Conservation (phyloP, 164 flowering plant genomes). For the Chimonanthus salicifolius region DNA sequence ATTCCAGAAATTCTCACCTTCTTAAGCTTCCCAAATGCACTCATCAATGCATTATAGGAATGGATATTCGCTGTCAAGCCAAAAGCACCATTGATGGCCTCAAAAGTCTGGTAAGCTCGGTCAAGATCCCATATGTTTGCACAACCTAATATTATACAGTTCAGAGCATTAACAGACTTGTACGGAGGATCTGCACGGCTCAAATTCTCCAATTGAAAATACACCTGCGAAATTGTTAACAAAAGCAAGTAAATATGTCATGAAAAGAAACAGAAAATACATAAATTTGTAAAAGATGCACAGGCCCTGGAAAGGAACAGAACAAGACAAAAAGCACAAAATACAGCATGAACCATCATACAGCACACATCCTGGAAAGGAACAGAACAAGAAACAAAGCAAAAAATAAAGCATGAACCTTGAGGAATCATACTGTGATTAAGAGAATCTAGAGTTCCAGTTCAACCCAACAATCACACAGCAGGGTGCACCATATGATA, state of each 20-base stretch:
- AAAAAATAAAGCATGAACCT: neutral
- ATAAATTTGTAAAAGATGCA: neutral
- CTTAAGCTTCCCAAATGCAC: conserved; percentile 83
- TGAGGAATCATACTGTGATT: neutral
- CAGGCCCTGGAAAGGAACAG: neutral
- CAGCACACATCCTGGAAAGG: neutral
- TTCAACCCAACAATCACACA: too few species aligned
- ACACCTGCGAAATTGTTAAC: conserved; percentile 50
- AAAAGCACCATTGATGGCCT: conserved; percentile 59
- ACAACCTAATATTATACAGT: conserved; percentile 87
- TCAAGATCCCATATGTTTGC: conserved; percentile 95
- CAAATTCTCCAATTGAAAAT: conserved; percentile 88
- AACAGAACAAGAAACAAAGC: neutral
- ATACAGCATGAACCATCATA: neutral
- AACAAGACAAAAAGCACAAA: neutral
- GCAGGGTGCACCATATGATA: too few species aligned
- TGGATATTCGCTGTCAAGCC: conserved; percentile 75
- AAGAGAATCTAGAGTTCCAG: neutral
- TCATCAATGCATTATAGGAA: conserved; percentile 88
- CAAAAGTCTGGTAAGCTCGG: conserved; percentile 92
- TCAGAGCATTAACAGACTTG: conserved; percentile 94
- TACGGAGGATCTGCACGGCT: conserved; percentile 77
- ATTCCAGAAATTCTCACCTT: conserved; percentile 40
- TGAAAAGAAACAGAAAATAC: conserved; percentile 1
- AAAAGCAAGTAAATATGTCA: conserved; percentile 1